Percentiles rank a stretch among this genome's conserved stretches.
Evolutionary conservation across 2,329 filamentous ascomycete genomes (phyloP).

Genomic region (Aspergillus proliferans): DNA sequence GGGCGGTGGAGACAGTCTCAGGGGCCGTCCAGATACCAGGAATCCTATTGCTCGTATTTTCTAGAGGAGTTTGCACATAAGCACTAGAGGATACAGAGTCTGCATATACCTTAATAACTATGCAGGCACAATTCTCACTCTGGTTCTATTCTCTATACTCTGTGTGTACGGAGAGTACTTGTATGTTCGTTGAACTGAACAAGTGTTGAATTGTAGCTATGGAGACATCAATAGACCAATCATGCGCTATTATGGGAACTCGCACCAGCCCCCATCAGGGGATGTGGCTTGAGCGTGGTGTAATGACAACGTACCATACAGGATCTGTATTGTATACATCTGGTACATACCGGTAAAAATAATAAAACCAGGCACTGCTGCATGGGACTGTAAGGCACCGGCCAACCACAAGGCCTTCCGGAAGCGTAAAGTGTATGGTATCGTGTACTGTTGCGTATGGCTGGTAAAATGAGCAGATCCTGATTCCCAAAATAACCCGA

Average conservation of each 20-base stretch:
- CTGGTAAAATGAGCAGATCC: slow-evolving; percentile 7
- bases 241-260: not conserved
- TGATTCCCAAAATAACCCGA: slow-evolving; percentile 27
- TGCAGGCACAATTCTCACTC: not conserved
- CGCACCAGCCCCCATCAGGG: not conserved
- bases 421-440: not conserved
- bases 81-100: not conserved
- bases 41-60: not conserved
- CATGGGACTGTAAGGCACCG: too few species aligned
- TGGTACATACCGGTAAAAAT: too few species aligned
- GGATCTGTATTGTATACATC: too few species aligned
- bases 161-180: too few species aligned
- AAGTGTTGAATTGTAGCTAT: too few species aligned
- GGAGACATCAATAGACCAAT: not conserved
- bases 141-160: too few species aligned
- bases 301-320: not conserved
- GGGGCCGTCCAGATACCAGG: slow-evolving; percentile 17
- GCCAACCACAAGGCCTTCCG: too few species aligned
- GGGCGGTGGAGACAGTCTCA: slow-evolving; percentile 24
- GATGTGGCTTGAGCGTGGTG: not conserved
- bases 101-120: not conserved
- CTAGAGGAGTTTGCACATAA: not conserved
- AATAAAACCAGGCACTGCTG: too few species aligned
- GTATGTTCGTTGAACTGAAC: too few species aligned
- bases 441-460: not conserved